Percentiles rank a stretch among this genome's conserved stretches.
phyloP scores from a whole-genome alignment of 75 land plant species.

The Sequoia sempervirens region DNA sequence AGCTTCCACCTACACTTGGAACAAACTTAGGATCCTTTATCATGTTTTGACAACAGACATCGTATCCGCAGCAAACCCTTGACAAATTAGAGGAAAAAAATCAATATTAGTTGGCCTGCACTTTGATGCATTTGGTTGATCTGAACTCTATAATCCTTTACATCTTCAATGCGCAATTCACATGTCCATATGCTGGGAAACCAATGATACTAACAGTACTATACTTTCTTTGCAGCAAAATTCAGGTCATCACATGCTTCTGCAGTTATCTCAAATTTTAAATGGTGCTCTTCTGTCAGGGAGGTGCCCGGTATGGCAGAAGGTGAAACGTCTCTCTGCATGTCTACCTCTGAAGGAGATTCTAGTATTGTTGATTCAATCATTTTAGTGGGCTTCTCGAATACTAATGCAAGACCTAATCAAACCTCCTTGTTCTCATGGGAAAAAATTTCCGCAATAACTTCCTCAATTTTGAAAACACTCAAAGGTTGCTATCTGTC shows the following conservation, averaged over 20 bases:
- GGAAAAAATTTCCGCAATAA: background rate
- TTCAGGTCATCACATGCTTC: background rate
- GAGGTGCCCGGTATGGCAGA: background rate
- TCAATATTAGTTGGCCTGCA: background rate
- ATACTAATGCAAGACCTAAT: background rate
- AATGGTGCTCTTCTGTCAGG: background rate
- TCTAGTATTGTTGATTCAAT: background rate
- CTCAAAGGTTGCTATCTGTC: no score
- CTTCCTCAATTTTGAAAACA: background rate
- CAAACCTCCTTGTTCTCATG: background rate
- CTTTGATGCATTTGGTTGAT: conserved; percentile 1
- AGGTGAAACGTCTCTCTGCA: conserved; percentile 4
- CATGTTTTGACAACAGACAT: background rate
- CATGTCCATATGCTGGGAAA: conserved; percentile 5
- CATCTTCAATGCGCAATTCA: background rate
- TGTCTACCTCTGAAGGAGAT: conserved; percentile 5
- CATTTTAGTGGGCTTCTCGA: background rate
- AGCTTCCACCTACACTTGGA: no score
- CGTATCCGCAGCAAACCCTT: background rate
- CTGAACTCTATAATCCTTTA: conserved; percentile 3
- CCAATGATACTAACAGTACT: background rate
- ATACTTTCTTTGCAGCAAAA: background rate
- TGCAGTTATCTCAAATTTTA: background rate
- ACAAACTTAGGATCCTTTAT: no score
- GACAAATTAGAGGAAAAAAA: background rate